These are phyloP conservation scores for Tolypocladium pustulatum DNA, from an alignment of 2,329 filamentous ascomycete genomes.

Conservation along the genomic window DNA sequence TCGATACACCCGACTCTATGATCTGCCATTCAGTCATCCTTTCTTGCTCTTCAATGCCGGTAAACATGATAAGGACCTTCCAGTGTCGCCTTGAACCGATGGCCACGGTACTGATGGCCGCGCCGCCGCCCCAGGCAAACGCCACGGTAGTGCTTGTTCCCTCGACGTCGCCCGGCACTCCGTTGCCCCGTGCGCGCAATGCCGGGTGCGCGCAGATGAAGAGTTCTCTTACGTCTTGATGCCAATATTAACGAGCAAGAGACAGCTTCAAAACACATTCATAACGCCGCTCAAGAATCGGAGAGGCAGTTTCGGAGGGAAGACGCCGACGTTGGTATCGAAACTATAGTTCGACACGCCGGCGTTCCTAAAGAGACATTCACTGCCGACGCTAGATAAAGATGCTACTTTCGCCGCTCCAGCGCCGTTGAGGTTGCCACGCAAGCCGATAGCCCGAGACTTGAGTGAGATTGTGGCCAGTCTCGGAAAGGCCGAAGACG, in stretches of 20 bases:
- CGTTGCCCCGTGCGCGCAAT: no score
- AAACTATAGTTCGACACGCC: constrained; percentile 58
- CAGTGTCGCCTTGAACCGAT: no score
- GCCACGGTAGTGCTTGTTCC: no score
- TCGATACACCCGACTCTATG: no score
- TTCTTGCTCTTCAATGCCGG: no score
- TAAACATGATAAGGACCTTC: no score
- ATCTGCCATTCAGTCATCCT: no score
- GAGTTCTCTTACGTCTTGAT: no score
- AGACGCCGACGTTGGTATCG: constrained; percentile 39
- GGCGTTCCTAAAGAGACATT: constrained; percentile 49
- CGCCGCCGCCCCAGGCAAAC: no score
- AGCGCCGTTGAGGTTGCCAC: constrained; percentile 40
- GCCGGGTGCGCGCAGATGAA: no score
- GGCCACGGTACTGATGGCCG: no score
- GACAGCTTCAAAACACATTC: constrained; percentile 51
- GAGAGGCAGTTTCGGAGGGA: constrained; percentile 24
- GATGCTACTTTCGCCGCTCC: constrained; percentile 38
- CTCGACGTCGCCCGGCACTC: no score
- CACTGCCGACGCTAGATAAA: constrained; percentile 44
- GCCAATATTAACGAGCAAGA: constrained; percentile 47
- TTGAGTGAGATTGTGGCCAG: constrained; percentile 65
- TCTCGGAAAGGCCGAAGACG: constrained; percentile 59
- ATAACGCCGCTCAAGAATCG: constrained; percentile 51
- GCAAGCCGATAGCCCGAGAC: constrained; percentile 53